Conservation (phyloP, 306 rosid species). For the Canavalia ensiformis region DNA sequence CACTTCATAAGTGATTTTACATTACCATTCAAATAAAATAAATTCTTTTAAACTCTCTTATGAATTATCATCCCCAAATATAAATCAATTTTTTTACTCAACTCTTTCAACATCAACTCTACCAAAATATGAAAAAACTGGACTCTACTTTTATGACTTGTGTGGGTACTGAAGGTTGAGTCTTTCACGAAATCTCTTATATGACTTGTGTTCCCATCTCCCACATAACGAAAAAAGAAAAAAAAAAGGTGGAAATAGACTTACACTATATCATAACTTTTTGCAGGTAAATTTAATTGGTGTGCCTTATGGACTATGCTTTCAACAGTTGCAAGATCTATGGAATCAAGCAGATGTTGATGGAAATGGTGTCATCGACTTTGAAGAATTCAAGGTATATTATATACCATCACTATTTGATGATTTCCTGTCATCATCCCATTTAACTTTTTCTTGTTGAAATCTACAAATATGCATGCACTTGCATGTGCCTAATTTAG, state of each 20-base stretch:
- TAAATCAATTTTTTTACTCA: too few relatives aligned
- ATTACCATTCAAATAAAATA: too few relatives aligned
- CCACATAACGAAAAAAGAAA: too few relatives aligned
- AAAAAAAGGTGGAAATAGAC: neutral
- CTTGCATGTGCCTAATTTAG: neutral
- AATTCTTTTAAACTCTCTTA: too few relatives aligned
- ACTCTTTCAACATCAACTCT: too few relatives aligned
- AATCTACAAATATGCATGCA: neutral
- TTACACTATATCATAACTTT: conserved; percentile 27
- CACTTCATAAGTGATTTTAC: too few relatives aligned
- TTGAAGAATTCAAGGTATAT: conserved; percentile 85
- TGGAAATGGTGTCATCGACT: conserved; percentile 78
- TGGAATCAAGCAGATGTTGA: conserved; percentile 86
- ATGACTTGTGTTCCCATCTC: neutral
- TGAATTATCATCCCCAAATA: too few relatives aligned
- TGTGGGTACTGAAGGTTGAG: neutral
- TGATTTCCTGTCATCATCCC: neutral
- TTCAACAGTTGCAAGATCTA: conserved; percentile 78
- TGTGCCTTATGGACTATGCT: conserved; percentile 75
- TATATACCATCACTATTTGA: conserved; percentile 27
- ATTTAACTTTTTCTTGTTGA: neutral
- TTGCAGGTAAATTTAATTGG: conserved; percentile 77
- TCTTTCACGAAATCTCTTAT: neutral
- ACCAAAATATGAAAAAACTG: too few relatives aligned
- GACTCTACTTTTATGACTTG: neutral